Conservation (phyloP, 2,329 filamentous ascomycete species). For the Neoascochyta sp. region DNA sequence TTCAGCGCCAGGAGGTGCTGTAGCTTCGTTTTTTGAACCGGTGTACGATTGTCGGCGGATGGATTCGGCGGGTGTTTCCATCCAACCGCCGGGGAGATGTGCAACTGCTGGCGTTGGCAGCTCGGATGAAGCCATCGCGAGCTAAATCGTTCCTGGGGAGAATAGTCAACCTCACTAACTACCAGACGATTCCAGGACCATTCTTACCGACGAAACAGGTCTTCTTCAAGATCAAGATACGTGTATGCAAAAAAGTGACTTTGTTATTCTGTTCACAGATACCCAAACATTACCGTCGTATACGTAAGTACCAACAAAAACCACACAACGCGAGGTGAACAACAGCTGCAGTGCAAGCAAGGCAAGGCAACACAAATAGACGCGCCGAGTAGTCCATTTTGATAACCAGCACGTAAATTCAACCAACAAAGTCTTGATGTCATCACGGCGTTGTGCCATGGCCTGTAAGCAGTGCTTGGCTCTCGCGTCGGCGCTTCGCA, state of each 20-base stretch:
- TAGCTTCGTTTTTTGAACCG: too few species aligned
- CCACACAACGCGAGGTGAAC: too few species aligned
- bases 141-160: slow-evolving; percentile 3
- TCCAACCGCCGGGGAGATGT: slow-evolving; percentile 35
- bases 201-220: too few species aligned
- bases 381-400: too few species aligned
- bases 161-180: not conserved
- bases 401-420: too few species aligned
- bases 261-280: too few species aligned
- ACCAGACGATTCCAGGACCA: slow-evolving; percentile 1
- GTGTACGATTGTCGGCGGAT: slow-evolving; percentile 23
- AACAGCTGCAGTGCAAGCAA: too few species aligned
- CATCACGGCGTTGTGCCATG: slow-evolving; percentile 8
- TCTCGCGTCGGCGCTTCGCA: slow-evolving; percentile 12
- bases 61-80: slow-evolving; percentile 31
- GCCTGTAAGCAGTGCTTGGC: slow-evolving; percentile 6
- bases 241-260: too few species aligned
- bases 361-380: too few species aligned
- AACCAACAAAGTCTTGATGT: slow-evolving; percentile 25
- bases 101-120: slow-evolving; percentile 30
- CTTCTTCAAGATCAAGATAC: too few species aligned
- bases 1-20: slow-evolving; percentile 9
- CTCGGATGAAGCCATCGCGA: slow-evolving; percentile 27
- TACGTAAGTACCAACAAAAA: too few species aligned
- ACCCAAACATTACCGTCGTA: too few species aligned